Evolutionary conservation across 2,329 filamentous ascomycete genomes (phyloP).

Genomic region (Diatrype stigma): DNA sequence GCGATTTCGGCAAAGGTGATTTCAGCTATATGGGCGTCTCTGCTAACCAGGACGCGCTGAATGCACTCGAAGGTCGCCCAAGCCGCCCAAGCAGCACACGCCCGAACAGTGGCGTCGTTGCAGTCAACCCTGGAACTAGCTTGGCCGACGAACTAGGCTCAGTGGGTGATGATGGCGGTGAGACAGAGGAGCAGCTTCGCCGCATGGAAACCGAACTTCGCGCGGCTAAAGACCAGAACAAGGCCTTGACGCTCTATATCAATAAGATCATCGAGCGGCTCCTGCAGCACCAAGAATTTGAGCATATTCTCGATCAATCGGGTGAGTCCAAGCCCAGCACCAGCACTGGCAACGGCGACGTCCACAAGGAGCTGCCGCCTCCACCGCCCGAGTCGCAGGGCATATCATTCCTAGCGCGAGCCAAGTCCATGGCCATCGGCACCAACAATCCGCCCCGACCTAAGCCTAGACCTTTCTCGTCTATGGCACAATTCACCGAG

Average conservation of each 20-base stretch:
- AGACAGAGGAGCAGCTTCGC: slow-evolving; percentile 58
- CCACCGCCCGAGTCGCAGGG: slow-evolving; percentile 57
- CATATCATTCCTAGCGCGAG: slow-evolving; percentile 54
- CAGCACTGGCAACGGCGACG: slow-evolving; percentile 40
- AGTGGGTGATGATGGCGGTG: slow-evolving; percentile 54
- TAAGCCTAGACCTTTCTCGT: slow-evolving; percentile 53
- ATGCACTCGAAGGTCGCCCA: slow-evolving; percentile 56
- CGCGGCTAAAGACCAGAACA: slow-evolving; percentile 86
- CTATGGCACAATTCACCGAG: slow-evolving; percentile 33
- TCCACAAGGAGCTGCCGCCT: slow-evolving; percentile 81
- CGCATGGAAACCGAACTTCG: slow-evolving; percentile 76
- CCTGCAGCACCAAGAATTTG: slow-evolving; percentile 90
- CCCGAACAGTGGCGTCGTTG: slow-evolving; percentile 24
- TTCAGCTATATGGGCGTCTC: slow-evolving; percentile 64
- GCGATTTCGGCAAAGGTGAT: slow-evolving; percentile 80
- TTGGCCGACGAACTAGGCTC: slow-evolving; percentile 83
- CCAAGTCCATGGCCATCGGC: slow-evolving; percentile 55
- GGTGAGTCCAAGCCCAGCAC: slow-evolving; percentile 49
- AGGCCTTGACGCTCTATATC: slow-evolving; percentile 94
- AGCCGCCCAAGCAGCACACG: slow-evolving; percentile 32
- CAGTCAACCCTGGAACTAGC: slow-evolving; percentile 41
- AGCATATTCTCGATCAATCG: slow-evolving; percentile 84
- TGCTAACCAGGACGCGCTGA: slow-evolving; percentile 61
- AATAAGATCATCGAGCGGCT: slow-evolving; percentile 98
- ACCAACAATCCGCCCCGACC: slow-evolving; percentile 37